Evolutionary conservation across 192 early-diverging fungal species (phyloP).

Genomic region (Coemansia sp.): DNA sequence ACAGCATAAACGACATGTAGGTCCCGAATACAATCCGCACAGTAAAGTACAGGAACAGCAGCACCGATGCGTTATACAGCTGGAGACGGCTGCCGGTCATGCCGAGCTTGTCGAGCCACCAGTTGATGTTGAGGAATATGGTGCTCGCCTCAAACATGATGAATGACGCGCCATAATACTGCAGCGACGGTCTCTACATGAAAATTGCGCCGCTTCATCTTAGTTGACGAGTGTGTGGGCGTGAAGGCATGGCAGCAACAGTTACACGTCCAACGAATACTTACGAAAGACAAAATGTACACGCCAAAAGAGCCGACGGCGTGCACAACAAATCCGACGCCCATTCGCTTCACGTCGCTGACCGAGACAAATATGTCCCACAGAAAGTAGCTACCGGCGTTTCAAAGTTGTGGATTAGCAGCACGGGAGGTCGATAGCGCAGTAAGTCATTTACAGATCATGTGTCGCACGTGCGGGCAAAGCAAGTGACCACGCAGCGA

Average conservation of each 20-base stretch:
- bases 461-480: not conserved
- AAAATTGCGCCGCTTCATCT: not conserved
- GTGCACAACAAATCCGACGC: conserved; percentile 79
- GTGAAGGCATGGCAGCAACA: too few relatives aligned
- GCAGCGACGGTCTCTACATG: conserved; percentile 76
- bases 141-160: conserved; percentile 91
- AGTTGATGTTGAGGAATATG: conserved; percentile 88
- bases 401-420: not conserved
- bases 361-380: conserved; percentile 80
- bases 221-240: too few relatives aligned
- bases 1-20: conserved; percentile 63
- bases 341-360: conserved; percentile 62
- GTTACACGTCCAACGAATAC: conserved; percentile 23
- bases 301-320: conserved; percentile 72
- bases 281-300: conserved; percentile 60
- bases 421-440: not conserved
- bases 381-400: conserved; percentile 73
- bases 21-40: conserved; percentile 75
- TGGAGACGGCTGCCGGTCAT: conserved; percentile 74
- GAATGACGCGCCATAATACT: conserved; percentile 82
- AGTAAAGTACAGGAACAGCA: conserved; percentile 70
- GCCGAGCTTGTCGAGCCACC: conserved; percentile 84
- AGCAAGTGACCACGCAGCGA: not conserved
- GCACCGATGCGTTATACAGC: conserved; percentile 75
- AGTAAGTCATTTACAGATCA: not conserved